A percentile compares a stretch with the other conserved stretches of the same genome.
Conservation (phyloP, 2,329 filamentous ascomycete species). For the Orbilia brochopaga region DNA sequence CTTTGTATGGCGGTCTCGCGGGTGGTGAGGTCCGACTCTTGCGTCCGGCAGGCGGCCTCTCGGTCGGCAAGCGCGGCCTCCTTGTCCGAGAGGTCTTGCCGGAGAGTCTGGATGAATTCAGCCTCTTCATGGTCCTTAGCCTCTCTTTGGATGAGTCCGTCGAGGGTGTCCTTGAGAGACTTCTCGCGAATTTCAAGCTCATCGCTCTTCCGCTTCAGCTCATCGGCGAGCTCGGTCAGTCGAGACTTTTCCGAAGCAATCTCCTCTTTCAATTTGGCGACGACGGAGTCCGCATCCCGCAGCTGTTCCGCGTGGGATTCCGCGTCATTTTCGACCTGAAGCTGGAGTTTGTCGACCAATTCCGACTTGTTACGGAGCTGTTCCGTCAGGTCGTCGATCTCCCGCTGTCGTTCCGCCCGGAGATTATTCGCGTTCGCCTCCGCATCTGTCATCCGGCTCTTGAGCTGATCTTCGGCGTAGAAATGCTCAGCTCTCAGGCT, state of each 20-base stretch:
- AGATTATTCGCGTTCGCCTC: conserved; percentile 31
- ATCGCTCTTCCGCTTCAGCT: conserved; percentile 27
- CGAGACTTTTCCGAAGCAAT: conserved; percentile 35
- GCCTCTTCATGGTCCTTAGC: conserved; percentile 31
- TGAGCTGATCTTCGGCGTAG: conserved; percentile 40
- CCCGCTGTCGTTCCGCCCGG: conserved; percentile 31
- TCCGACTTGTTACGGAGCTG: conserved; percentile 36
- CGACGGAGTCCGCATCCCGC: conserved; percentile 13
- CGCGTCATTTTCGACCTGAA: conserved; percentile 16
- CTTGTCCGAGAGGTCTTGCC: conserved; percentile 26
- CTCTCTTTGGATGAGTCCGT: conserved; percentile 30
- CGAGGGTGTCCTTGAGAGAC: conserved; percentile 21
- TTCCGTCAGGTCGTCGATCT: conserved; percentile 34
- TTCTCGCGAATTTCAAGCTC: conserved; percentile 35
- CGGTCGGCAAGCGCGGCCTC: conserved; percentile 24
- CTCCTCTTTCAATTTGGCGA: conserved; percentile 24
- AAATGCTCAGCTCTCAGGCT: conserved; percentile 30
- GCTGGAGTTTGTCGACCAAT: conserved; percentile 23
- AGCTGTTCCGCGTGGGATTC: conserved; percentile 34
- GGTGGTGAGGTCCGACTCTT: conserved; percentile 27
- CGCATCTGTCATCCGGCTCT: conserved; percentile 37
- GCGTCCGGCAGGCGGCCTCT: conserved; percentile 23
- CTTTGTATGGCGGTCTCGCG: conserved; percentile 11
- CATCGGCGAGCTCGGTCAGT: conserved; percentile 23
- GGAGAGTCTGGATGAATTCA: conserved; percentile 19